A percentile compares a stretch with the other conserved stretches of the same genome.
Conservation (phyloP, 148 eudicot genomes). For the Polygonum aviculare region DNA sequence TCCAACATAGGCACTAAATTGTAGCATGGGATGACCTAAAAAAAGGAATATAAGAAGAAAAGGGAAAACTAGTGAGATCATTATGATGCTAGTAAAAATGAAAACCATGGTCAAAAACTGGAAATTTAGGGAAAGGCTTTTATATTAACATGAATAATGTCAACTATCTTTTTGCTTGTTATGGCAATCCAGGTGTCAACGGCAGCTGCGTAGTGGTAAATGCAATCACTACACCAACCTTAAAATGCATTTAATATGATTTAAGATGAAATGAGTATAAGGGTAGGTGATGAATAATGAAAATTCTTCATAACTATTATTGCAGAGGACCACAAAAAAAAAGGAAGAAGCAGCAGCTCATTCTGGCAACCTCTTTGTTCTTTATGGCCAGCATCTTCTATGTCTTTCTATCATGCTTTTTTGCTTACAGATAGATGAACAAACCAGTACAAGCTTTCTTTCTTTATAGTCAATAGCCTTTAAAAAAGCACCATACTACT, state of each 20-base stretch:
- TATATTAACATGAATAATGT: background rate
- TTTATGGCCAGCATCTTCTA: background rate
- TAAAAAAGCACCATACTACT: too few species aligned
- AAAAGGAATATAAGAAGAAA: background rate
- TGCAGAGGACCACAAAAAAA: background rate
- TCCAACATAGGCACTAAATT: background rate
- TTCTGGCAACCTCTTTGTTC: background rate
- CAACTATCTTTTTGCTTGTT: slow-evolving; percentile 5
- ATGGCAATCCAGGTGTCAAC: slow-evolving; percentile 5
- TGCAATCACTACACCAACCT: slow-evolving; percentile 7
- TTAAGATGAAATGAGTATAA: background rate
- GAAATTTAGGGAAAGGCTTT: background rate
- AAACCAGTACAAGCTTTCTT: background rate
- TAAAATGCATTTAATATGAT: background rate
- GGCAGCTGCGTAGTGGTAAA: slow-evolving; percentile 1
- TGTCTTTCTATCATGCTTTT: background rate
- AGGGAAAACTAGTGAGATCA: background rate
- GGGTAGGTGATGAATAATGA: background rate
- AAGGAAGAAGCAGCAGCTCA: background rate
- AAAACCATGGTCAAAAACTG: background rate
- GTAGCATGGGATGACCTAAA: background rate
- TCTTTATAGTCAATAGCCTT: background rate
- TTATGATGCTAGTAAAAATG: background rate
- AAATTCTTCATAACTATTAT: background rate
- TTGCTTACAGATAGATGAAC: background rate